Percentiles rank a stretch among this genome's conserved stretches.
phyloP scores from a whole-genome alignment of 106 monocot species.

The Hemerocallis citrina region DNA sequence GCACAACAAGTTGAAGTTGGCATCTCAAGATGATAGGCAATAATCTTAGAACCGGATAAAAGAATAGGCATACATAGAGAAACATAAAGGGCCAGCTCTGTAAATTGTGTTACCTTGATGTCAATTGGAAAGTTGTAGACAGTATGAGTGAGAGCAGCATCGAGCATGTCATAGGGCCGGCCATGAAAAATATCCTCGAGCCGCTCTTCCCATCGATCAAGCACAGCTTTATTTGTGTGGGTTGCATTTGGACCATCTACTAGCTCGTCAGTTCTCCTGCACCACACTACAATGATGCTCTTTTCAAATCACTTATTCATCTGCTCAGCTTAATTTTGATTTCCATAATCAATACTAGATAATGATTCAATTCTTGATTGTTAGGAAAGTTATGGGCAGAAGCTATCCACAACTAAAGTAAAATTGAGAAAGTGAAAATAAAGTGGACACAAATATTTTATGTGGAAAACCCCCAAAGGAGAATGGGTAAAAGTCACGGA shows the following conservation, averaged over 20 bases:
- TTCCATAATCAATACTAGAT: not conserved
- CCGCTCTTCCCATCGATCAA: conserved; percentile 50
- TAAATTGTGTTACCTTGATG: conserved; percentile 40
- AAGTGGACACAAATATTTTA: no score
- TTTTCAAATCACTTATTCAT: not conserved
- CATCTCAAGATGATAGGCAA: no score
- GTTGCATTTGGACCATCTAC: conserved; percentile 64
- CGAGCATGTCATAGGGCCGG: conserved; percentile 63
- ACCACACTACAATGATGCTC: conserved; percentile 61
- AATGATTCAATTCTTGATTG: not conserved
- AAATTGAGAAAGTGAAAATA: not conserved
- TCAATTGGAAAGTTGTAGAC: conserved; percentile 68
- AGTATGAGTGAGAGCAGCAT: conserved; percentile 56
- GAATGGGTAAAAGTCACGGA: no score
- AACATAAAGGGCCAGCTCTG: not conserved
- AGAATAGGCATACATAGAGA: no score
- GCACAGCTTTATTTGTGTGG: conserved; percentile 42
- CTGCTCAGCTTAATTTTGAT: not conserved
- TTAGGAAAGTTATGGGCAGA: not conserved
- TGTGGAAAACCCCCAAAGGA: no score
- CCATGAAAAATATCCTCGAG: conserved; percentile 50
- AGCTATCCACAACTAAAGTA: not conserved
- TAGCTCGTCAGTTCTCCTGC: conserved; percentile 67
- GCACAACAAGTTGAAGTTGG: no score
- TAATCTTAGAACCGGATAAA: no score